These are phyloP conservation scores for Pezicula carpinea DNA, from an alignment of 2,329 filamentous ascomycete genomes.

Conservation along the genomic window DNA sequence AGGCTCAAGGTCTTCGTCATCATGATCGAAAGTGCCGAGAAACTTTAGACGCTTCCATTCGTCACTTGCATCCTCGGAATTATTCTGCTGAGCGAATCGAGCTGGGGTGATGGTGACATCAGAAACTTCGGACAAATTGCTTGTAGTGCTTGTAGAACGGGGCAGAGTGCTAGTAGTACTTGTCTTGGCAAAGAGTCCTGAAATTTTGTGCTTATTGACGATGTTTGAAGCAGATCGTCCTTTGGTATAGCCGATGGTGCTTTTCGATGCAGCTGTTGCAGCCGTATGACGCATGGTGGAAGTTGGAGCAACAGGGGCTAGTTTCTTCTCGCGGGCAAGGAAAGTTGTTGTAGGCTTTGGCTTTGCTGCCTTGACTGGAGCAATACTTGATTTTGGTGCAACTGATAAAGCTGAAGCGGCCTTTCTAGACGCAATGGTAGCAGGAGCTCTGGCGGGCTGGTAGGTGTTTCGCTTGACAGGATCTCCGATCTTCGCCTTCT, in stretches of 20 bases:
- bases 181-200: slow-evolving; percentile 8
- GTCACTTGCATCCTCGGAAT: slow-evolving; percentile 22
- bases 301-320: slow-evolving; percentile 37
- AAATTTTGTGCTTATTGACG: slow-evolving; percentile 17
- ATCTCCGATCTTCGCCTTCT: slow-evolving; percentile 7
- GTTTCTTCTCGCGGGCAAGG: slow-evolving; percentile 29
- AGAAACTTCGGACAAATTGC: slow-evolving; percentile 34
- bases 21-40: slow-evolving; percentile 51
- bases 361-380: slow-evolving; percentile 27
- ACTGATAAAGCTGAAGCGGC: slow-evolving; percentile 50
- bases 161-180: slow-evolving; percentile 1
- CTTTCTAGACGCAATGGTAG: slow-evolving; percentile 49
- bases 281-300: slow-evolving; percentile 53
- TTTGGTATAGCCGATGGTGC: slow-evolving; percentile 80
- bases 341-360: slow-evolving; percentile 27
- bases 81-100: slow-evolving; percentile 32
- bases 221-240: slow-evolving; percentile 53
- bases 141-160: slow-evolving; percentile 19
- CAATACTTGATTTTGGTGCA: slow-evolving; percentile 20
- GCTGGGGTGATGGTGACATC: slow-evolving; percentile 46
- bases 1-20: slow-evolving; percentile 36
- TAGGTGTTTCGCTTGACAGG: slow-evolving; percentile 18
- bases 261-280: slow-evolving; percentile 66
- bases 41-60: slow-evolving; percentile 45
- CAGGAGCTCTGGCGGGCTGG: slow-evolving; percentile 31